Evolutionary conservation across 2,329 filamentous ascomycete species (phyloP), one percentile per base, ranked within the genome.

Genomic region (Cercospora sojina): DNA sequence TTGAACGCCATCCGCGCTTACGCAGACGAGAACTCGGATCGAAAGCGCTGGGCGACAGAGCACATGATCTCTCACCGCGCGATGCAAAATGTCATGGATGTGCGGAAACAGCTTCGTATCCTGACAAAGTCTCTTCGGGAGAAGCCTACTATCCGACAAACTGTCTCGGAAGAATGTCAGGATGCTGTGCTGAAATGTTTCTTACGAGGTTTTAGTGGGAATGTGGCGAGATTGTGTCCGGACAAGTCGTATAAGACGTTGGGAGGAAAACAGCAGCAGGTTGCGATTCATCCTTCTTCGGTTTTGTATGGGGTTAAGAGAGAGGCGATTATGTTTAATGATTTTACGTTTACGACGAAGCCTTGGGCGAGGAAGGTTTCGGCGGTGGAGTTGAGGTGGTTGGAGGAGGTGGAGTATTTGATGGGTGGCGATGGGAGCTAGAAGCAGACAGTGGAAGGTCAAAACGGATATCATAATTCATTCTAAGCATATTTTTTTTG

Each of bases 61-160:
- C 86, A 87, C 70, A 81, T 86, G 67, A 83, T 89, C 10, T 86
- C 83, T 2, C 87, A 89, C 70, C 82, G 87, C 43, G 86, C 87
- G 3, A 89, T 90, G 87, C 85, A 87, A 70, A 85, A 83, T 16
- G 86, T 88, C 3, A 87, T 89, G 86, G 86, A 88, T 68, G 84
- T 88, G 57, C 83, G 86, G 63, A 88, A 88, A 73, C 87, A 88
- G 76, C 81, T 88, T n/a, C 81, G 79, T 20, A 76, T 82, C 3
- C 85, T 87, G 73, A 87, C 85, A 72, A 81, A 80, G 60, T 78
- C 81, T 59, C 80, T 84, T 8, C 83, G 83, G 59, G 71, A 80
- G 0, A 65, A 77, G 25, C 65, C 67, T 3, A 66, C 69, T 1
- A 43, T 66, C n/a, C 55, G 69, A 2, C 41, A 38, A 6, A 64